phyloP scores from a whole-genome alignment of 192 early-diverging fungal genomes.

The Rhizophagus clarus region DNA sequence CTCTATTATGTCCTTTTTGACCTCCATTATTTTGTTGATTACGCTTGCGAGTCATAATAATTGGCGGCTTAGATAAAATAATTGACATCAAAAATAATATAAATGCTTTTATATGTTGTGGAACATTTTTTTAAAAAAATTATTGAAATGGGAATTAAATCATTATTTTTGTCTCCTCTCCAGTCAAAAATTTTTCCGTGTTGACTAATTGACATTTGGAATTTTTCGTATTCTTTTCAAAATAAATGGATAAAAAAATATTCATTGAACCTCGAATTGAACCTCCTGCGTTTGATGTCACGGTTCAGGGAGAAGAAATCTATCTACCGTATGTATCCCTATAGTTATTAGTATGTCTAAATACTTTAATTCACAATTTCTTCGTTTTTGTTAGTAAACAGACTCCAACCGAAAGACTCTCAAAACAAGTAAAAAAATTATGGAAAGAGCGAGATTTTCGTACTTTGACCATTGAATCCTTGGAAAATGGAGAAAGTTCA shows the following conservation, averaged over 20 bases:
- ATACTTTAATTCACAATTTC: background rate
- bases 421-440: slow-evolving; percentile 20
- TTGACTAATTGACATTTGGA: background rate
- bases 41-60: background rate
- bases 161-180: background rate
- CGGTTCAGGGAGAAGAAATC: too few relatives aligned
- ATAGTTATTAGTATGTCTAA: background rate
- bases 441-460: slow-evolving; percentile 11
- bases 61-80: background rate
- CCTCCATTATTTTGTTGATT: background rate
- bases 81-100: background rate
- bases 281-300: background rate
- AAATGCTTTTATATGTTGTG: background rate
- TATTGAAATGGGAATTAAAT: too few relatives aligned
- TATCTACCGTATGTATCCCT: background rate
- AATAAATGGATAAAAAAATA: background rate
- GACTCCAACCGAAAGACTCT: slow-evolving; percentile 12
- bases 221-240: background rate
- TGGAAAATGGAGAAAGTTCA: background rate
- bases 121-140: background rate
- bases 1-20: background rate
- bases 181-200: background rate
- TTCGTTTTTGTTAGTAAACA: slow-evolving; percentile 8
- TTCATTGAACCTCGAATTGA: background rate
- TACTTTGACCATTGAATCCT: slow-evolving; percentile 15